Evolutionary conservation across 208 protist species (phyloP).

Genomic region (Trypanosoma boissoni): DNA sequence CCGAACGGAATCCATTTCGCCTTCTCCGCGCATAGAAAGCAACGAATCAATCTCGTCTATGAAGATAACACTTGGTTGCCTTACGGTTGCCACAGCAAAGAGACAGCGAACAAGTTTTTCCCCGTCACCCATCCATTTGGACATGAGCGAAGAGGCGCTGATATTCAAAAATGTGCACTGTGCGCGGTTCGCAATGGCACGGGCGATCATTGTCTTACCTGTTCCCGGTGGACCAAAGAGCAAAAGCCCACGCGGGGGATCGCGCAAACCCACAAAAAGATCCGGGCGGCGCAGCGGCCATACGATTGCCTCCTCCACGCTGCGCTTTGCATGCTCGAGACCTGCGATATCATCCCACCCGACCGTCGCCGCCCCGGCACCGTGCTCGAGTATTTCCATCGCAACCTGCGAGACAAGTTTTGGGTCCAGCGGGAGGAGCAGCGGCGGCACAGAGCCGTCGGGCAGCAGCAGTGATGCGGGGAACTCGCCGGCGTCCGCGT

Average conservation of each 20-base stretch:
- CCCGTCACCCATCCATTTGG: constrained; percentile 90
- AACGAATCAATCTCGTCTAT: constrained; percentile 95
- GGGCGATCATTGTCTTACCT: constrained; percentile 92
- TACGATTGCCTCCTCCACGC: constrained; percentile 77
- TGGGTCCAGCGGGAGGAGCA: constrained; percentile 60
- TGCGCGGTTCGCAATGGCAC: constrained; percentile 82
- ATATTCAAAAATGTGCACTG: constrained; percentile 90
- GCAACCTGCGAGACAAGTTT: constrained; percentile 70
- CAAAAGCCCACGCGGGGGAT: constrained; percentile 86
- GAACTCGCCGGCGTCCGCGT: constrained; percentile 32
- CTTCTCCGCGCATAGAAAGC: constrained; percentile 75
- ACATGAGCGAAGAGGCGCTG: constrained; percentile 81
- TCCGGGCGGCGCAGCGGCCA: constrained; percentile 76
- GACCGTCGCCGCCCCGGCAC: constrained; percentile 37
- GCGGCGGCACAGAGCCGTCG: constrained; percentile 63
- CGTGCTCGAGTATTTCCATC: constrained; percentile 69
- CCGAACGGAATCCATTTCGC: constrained; percentile 82
- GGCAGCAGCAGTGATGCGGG: constrained; percentile 59
- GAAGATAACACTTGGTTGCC: constrained; percentile 90
- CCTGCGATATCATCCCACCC: constrained; percentile 83
- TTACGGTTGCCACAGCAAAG: constrained; percentile 84
- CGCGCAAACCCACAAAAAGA: constrained; percentile 72
- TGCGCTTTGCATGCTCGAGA: constrained; percentile 73
- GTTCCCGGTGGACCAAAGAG: constrained; percentile 92
- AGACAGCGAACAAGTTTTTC: constrained; percentile 90